Base-by-base conservation (phyloP, 805 yeast species). In the Huiozyma sinensis region DNA sequence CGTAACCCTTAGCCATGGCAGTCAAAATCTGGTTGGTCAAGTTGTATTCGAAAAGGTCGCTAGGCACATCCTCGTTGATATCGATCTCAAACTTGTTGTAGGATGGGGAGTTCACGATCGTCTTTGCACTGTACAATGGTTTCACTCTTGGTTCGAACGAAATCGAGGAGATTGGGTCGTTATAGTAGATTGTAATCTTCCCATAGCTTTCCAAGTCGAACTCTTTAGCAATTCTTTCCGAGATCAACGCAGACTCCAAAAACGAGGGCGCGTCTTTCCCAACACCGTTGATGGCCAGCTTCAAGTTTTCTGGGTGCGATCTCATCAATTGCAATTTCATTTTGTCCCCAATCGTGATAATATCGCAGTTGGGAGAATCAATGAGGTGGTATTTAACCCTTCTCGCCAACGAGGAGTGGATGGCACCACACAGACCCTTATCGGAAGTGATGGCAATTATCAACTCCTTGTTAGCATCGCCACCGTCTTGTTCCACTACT, bases 361-460 rank as follows among this genome's bases (percentile, higher is more conserved):
- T 63, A 59, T 87, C 95, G 48, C 82, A 77, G 50, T 75, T 75
- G 54, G 84, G 78, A 58, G 74, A 66, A 59, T 76, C 83, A 58
- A 75, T 83, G 46, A 81, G 62, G 70, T 79, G 77, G 9, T 28
- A 9, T 72, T 94, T 86, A 49, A 95, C 83, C 50, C 83, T 79
- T 72, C 90, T 88, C 57, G 96, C 83, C 58, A 90, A 71, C 72
- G 86, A 95, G 43, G 98, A 79, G 74, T 92, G 98, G 64, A 92
- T 87, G 40, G 97, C 89, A 59, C 98, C 98, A 78, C 98, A 92
- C 60, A 92, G 78, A 65, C 98, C 98, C 75, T 92, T 92, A 73
- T 92, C 98, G 48, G 96, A 87, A 40, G 97, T 83, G 51, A 88
- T 79, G 47, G 89, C 96, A 61, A 90, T 73, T 56, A 90, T 69